Conservation (phyloP, 257 asterid species). For the Solanum sitiens region DNA sequence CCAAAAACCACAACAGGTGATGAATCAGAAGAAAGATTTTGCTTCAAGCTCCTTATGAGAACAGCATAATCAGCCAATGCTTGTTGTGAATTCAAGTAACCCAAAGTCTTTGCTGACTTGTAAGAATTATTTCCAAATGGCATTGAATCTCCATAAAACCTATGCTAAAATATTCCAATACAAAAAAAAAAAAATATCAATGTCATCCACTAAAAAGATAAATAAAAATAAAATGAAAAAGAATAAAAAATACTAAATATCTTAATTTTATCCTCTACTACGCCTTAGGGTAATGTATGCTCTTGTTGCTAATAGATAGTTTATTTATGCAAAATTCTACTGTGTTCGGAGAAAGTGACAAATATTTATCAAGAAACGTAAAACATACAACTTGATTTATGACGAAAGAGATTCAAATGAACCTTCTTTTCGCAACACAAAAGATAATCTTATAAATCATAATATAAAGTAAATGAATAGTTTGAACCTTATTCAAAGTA, state of each 20-base stretch:
- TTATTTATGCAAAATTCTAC: neutral
- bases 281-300: neutral
- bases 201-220: neutral
- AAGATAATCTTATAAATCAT: neutral
- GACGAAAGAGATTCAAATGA: neutral
- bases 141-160: constrained; percentile 69
- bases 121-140: constrained; percentile 53
- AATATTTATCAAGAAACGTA: neutral
- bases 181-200: neutral
- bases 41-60: constrained; percentile 52
- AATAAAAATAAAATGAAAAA: neutral
- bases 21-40: constrained; percentile 57
- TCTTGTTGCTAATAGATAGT: neutral
- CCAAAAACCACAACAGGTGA: constrained; percentile 83
- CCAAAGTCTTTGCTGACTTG: constrained; percentile 50
- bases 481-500: neutral
- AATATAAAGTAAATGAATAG: neutral
- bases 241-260: neutral
- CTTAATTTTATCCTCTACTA: neutral
- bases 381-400: neutral
- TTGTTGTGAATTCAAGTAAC: constrained; percentile 67
- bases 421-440: neutral
- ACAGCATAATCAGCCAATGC: constrained; percentile 75
- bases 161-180: constrained; percentile 35
- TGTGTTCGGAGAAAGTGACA: neutral